phyloP scores from a whole-genome alignment of 441 rosid genomes.

The Dalechampia spathulata region DNA sequence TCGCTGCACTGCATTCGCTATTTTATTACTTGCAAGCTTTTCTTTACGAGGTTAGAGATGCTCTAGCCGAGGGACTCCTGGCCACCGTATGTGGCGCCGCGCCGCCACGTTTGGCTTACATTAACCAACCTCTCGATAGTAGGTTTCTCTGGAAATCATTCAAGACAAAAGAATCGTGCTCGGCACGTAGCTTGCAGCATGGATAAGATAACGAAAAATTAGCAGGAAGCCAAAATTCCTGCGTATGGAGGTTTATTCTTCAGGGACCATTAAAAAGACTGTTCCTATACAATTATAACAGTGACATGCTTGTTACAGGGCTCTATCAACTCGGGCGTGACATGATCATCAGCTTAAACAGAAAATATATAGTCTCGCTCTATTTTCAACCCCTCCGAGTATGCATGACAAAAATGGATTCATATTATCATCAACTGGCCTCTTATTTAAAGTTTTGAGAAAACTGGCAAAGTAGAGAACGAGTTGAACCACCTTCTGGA shows the following conservation, averaged over 20 bases:
- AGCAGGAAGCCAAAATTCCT: too few species aligned
- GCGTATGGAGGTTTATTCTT: conserved; percentile 1
- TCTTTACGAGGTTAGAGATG: too few species aligned
- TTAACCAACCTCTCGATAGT: too few species aligned
- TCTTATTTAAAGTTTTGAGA: background rate
- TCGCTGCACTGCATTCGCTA: too few species aligned
- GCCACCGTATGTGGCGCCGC: too few species aligned
- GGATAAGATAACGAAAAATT: too few species aligned
- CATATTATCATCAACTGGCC: background rate
- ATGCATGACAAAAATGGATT: background rate
- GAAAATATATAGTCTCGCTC: background rate
- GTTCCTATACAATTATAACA: conserved; percentile 11
- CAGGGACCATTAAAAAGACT: background rate
- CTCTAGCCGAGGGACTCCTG: too few species aligned
- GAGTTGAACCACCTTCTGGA: background rate
- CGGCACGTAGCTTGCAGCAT: too few species aligned
- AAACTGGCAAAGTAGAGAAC: background rate
- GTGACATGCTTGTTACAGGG: conserved; percentile 2
- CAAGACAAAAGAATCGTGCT: too few species aligned
- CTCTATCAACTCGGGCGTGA: background rate
- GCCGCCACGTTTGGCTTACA: too few species aligned
- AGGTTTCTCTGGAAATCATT: too few species aligned
- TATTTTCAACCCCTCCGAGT: conserved; percentile 5
- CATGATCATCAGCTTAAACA: background rate
- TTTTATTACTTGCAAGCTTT: too few species aligned